Conservation (phyloP, 129 eudicot species). For the Erigeron canadensis region DNA sequence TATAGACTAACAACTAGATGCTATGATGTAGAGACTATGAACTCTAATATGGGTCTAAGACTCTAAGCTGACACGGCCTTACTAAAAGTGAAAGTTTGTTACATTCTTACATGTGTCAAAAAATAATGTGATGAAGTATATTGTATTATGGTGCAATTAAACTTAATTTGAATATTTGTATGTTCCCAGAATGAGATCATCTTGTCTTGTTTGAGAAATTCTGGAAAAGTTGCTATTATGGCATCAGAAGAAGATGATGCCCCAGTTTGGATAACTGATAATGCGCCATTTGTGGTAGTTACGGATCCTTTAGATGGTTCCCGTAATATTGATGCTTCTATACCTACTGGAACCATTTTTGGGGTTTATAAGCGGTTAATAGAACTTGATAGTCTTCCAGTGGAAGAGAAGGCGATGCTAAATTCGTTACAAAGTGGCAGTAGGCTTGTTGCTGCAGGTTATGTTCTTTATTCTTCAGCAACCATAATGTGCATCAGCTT, state of each 20-base stretch:
- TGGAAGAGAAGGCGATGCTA: constrained; percentile 69
- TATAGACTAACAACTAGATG: no score
- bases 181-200: constrained; percentile 79
- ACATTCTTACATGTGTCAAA: background rate
- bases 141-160: background rate
- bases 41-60: no score
- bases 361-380: constrained; percentile 79
- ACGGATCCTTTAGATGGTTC: constrained; percentile 99
- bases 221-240: constrained; percentile 98
- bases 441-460: constrained; percentile 78
- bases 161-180: background rate
- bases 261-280: constrained; percentile 83
- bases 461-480: constrained; percentile 97
- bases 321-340: constrained; percentile 92
- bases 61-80: no score
- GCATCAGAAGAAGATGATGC: constrained; percentile 98
- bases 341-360: constrained; percentile 97
- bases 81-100: no score
- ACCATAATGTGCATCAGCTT: constrained; percentile 83
- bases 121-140: background rate
- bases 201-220: constrained; percentile 63
- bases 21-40: no score
- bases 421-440: constrained; percentile 91
- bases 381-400: constrained; percentile 69
- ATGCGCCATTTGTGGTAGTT: constrained; percentile 94